Conservation (phyloP, 805 yeast species). For the Zygoascus ofunaensis region DNA sequence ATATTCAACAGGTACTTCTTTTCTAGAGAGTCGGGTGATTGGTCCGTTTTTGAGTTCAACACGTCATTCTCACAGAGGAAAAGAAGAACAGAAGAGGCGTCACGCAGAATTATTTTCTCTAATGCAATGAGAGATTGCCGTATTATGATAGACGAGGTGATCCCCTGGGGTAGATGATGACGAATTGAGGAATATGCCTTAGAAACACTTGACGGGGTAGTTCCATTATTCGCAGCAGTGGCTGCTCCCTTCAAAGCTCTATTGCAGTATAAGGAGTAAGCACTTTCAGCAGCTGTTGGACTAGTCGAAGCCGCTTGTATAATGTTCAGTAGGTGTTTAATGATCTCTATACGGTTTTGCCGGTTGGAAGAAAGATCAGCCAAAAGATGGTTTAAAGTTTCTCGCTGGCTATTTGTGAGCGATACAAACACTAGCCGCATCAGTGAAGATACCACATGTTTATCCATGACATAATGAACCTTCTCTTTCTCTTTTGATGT, state of each 20-base stretch:
- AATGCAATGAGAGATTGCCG: conserved; percentile 70
- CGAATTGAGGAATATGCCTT: neutral
- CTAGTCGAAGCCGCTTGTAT: conserved; percentile 67
- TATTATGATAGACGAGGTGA: conserved; percentile 63
- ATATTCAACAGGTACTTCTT: conserved; percentile 59
- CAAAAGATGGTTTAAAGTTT: conserved; percentile 54
- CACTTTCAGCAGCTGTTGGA: conserved; percentile 50
- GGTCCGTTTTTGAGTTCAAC: conserved; percentile 26
- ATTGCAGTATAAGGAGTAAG: conserved; percentile 47
- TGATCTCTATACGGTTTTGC: conserved; percentile 67
- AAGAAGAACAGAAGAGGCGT: conserved; percentile 58
- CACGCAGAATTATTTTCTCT: conserved; percentile 59
- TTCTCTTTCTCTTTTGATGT: neutral
- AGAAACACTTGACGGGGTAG: conserved; percentile 12
- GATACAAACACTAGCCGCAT: conserved; percentile 66
- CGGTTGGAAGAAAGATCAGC: conserved; percentile 63
- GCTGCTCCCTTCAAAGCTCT: conserved; percentile 31
- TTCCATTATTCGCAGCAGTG: conserved; percentile 13
- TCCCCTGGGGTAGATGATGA: conserved; percentile 29
- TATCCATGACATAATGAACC: conserved; percentile 60
- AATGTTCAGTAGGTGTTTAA: conserved; percentile 57
- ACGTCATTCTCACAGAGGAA: conserved; percentile 71
- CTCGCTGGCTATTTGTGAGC: conserved; percentile 49
- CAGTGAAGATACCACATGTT: conserved; percentile 64
- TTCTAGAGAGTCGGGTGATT: conserved; percentile 26